Conservation (phyloP, 164 flowering plant genomes). For the Buxus sempervirens region DNA sequence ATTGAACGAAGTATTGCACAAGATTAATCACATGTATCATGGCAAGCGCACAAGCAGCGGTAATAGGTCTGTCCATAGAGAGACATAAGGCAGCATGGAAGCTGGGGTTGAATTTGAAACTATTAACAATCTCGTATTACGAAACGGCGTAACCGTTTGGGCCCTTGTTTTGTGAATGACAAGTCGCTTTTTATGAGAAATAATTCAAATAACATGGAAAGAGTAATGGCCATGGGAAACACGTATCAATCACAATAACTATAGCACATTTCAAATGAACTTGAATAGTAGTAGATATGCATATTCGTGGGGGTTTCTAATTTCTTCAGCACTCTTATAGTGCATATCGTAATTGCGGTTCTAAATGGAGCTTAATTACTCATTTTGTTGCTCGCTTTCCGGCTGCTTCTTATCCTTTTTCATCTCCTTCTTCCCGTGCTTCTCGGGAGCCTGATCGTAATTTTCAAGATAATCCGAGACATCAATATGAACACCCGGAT, state of each 20-base stretch:
- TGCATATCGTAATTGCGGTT: no score
- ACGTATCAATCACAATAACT: no score
- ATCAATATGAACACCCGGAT: conserved; percentile 82
- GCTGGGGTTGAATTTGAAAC: conserved; percentile 40
- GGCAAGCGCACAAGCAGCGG: conserved; percentile 35
- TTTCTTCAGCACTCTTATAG: no score
- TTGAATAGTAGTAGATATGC: no score
- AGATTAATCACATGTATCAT: conserved; percentile 43
- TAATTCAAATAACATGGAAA: no score
- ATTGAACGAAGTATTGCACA: conserved; percentile 33
- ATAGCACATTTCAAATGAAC: no score
- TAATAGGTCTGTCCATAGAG: conserved; percentile 41
- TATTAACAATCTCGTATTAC: conserved; percentile 52
- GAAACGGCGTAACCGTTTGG: no score
- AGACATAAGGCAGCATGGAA: conserved; percentile 32
- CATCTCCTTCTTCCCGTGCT: conserved; percentile 27
- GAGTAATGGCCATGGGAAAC: no score
- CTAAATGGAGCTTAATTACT: no score
- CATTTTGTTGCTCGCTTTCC: conserved; percentile 18
- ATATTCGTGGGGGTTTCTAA: no score
- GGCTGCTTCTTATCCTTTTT: neutral
- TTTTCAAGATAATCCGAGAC: conserved; percentile 31
- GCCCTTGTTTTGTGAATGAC: no score
- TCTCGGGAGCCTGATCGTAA: neutral
- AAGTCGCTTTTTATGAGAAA: no score